These are phyloP conservation scores for Colletotrichum kahawae DNA, from an alignment of 2,329 filamentous ascomycete species.

Conservation along the genomic window DNA sequence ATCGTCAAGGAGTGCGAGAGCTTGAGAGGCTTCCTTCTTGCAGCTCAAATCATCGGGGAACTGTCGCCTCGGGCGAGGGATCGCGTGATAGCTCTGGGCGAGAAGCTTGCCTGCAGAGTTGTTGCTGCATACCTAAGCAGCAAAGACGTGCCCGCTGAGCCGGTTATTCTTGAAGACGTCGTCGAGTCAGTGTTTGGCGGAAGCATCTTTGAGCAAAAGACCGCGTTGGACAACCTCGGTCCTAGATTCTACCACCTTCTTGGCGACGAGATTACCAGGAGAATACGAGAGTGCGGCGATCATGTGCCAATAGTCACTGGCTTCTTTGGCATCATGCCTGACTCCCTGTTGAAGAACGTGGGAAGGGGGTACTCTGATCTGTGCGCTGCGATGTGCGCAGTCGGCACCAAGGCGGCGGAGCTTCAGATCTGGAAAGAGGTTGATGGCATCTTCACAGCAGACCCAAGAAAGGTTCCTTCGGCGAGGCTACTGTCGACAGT, in stretches of 20 bases:
- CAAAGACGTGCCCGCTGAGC: slow-evolving; percentile 47
- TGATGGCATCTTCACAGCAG: slow-evolving; percentile 86
- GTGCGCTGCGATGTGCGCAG: slow-evolving; percentile 88
- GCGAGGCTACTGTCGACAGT: slow-evolving; percentile 84
- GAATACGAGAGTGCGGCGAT: slow-evolving; percentile 67
- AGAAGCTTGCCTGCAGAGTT: slow-evolving; percentile 92
- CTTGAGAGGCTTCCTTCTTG: slow-evolving; percentile 74
- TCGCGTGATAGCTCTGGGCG: slow-evolving; percentile 90
- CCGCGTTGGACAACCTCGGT: slow-evolving; percentile 63
- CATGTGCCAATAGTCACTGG: slow-evolving; percentile 84
- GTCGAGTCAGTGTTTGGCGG: slow-evolving; percentile 91
- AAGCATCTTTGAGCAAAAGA: slow-evolving; percentile 77
- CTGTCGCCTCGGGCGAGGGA: slow-evolving; percentile 81
- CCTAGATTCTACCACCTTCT: slow-evolving; percentile 73
- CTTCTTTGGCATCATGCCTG: slow-evolving; percentile 95
- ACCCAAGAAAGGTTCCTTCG: slow-evolving; percentile 90
- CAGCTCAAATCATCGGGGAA: slow-evolving; percentile 71
- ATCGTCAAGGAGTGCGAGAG: slow-evolving; percentile 77
- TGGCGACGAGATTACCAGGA: slow-evolving; percentile 63
- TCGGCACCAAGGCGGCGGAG: slow-evolving; percentile 83
- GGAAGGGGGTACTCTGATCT: slow-evolving; percentile 97
- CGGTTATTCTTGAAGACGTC: slow-evolving; percentile 51
- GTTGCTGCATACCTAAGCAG: slow-evolving; percentile 88
- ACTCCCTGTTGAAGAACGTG: slow-evolving; percentile 83
- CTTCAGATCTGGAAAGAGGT: slow-evolving; percentile 99